Evolutionary conservation across 2,329 filamentous ascomycete species (phyloP).

Genomic region (Stachybotrys elegans): DNA sequence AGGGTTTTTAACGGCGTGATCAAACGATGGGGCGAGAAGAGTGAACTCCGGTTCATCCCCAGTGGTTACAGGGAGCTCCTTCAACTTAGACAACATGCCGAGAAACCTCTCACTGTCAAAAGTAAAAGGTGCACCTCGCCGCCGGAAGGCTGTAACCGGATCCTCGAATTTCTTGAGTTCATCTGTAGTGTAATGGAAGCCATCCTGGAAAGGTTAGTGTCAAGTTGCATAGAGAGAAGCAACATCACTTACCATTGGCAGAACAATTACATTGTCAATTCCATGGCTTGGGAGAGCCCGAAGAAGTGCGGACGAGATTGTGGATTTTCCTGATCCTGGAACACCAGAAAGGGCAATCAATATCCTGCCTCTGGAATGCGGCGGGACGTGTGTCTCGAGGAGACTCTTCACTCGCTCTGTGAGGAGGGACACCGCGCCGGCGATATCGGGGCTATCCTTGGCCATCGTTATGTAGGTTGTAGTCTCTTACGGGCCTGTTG

Average conservation of each 20-base stretch:
- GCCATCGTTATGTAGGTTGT: background rate
- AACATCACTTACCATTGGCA: constrained; percentile 18
- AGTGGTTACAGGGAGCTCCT: constrained; percentile 16
- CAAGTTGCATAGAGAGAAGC: background rate
- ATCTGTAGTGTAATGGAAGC: constrained; percentile 22
- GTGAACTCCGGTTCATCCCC: constrained; percentile 10
- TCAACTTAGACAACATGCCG: constrained; percentile 13
- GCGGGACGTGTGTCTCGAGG: background rate
- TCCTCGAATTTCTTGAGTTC: constrained; percentile 14
- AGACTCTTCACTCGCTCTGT: background rate
- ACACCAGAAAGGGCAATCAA: constrained; percentile 24
- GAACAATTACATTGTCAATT: constrained; percentile 13
- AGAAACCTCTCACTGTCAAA: constrained; percentile 21
- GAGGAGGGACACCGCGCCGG: background rate
- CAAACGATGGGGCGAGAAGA: constrained; percentile 37
- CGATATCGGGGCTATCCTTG: background rate
- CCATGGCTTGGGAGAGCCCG: constrained; percentile 9
- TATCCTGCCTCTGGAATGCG: background rate
- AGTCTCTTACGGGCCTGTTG: background rate
- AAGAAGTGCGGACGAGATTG: constrained; percentile 17
- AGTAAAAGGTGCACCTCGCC: constrained; percentile 25
- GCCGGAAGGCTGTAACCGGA: constrained; percentile 16
- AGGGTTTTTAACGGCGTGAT: too few relatives aligned
- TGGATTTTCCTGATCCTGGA: constrained; percentile 25
- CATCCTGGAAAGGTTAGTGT: constrained; percentile 15